These are phyloP conservation scores for Hydrangea macrophylla DNA, from an alignment of 148 eudicot genomes.

Conservation along the genomic window DNA sequence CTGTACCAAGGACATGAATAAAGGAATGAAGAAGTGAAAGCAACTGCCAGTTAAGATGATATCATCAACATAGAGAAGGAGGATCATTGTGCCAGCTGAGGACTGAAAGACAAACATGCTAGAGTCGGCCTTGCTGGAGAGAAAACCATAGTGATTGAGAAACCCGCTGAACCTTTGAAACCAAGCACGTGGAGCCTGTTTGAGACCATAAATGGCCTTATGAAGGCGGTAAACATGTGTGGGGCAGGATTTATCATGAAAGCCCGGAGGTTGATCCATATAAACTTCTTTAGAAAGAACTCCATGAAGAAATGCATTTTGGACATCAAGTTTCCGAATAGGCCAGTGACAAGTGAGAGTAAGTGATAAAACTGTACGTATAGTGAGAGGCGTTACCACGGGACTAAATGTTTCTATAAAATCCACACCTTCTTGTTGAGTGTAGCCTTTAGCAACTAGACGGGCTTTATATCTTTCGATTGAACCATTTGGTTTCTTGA, in stretches of 20 bases:
- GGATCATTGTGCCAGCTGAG: not conserved
- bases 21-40: not conserved
- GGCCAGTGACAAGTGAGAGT: not conserved
- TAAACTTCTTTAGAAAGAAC: not conserved
- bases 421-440: not conserved
- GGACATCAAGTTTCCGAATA: not conserved
- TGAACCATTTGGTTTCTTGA: not conserved
- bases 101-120: not conserved
- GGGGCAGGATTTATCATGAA: not conserved
- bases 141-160: not conserved
- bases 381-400: not conserved
- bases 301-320: not conserved
- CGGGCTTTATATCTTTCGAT: not conserved
- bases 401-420: not conserved
- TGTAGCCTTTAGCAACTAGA: conserved; percentile 1
- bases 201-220: not conserved
- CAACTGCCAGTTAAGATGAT: not conserved
- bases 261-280: not conserved
- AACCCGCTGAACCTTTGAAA: not conserved
- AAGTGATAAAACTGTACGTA: not conserved
- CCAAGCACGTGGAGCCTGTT: not conserved
- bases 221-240: not conserved
- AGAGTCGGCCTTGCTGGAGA: not conserved
- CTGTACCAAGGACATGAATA: not conserved
- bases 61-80: not conserved